Evolutionary conservation across 2,329 filamentous ascomycete genomes (phyloP).

Genomic region (Aspergillus latus): DNA sequence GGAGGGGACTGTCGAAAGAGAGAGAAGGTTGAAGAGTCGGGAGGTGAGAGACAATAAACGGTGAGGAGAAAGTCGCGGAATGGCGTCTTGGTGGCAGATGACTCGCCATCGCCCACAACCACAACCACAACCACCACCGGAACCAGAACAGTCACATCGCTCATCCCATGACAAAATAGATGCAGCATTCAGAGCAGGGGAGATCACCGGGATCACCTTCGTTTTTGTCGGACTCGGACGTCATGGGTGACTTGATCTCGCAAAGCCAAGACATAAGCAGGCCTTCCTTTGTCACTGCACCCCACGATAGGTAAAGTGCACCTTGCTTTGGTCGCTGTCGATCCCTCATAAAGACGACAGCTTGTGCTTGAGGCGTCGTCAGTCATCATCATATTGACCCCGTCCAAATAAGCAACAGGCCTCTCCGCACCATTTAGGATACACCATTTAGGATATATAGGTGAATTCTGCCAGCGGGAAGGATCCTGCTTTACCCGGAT

Average conservation of each 20-base stretch:
- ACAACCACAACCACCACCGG: too few species aligned
- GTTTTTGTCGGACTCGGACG: neutral
- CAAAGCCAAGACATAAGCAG: neutral
- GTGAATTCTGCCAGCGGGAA: neutral
- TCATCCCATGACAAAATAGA: neutral
- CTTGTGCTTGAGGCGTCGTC: neutral
- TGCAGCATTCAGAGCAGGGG: neutral
- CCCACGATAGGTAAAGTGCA: too few species aligned
- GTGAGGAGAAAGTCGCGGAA: slow-evolving; percentile 3
- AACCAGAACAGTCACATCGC: neutral
- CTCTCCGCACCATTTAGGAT: neutral
- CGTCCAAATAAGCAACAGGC: neutral
- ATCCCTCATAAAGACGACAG: too few species aligned
- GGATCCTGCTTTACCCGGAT: neutral
- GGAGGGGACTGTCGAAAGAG: neutral
- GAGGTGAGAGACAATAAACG: neutral
- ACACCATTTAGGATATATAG: neutral
- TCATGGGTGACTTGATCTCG: neutral
- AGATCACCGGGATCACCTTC: too few species aligned
- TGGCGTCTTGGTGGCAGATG: slow-evolving; percentile 14
- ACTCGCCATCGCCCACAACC: slow-evolving; percentile 6
- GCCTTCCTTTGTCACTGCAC: neutral
- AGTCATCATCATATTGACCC: neutral
- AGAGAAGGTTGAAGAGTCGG: neutral
- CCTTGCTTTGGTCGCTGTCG: neutral